Evolutionary conservation across 306 rosid species (phyloP), one percentile per base, ranked within the genome.

Genomic region (Adenanthera pavonina): DNA sequence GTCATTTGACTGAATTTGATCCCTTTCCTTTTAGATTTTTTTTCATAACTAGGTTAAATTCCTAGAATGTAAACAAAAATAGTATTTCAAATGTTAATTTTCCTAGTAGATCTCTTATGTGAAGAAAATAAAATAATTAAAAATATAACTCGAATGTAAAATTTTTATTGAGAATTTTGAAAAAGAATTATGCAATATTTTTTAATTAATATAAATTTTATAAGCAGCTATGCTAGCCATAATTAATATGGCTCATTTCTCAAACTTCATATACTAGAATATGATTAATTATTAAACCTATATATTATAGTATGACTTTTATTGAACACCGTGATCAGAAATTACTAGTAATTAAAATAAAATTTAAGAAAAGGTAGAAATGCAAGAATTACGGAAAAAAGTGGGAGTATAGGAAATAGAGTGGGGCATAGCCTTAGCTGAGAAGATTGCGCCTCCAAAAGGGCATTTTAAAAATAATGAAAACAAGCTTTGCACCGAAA

Each of bases 401-500:
- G 65, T 9, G 14, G 36, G 65, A 6, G 15, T 25, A 25, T 25
- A 25, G 30, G 30, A 25, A 25, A 25, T 25, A 25, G 30, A 25
- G 30, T 25, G 30, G 30, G 30, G 30, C 30, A 25, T 1, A 25
- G 30, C 30, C 65, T 25, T 59, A 10, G 6, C 67, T 11, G 17
- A 40, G 51, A 35, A 83, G 38, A 78, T 51, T 72, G 71, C 75
- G 76, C 76, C 64, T 71, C 59, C 46, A 62, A 61, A 33, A n/a
- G 8, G 77, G 20, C 52, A 36, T 68, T 34, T 68, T 59, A 20
- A 40, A 19, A 43, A 41, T 72, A 34, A 71, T 35, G 9, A 77
- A 53, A 0, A 4, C 36, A 25, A 53, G 70, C 91, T 70, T 93
- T 91, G 82, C 97, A 91, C 94, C 94, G 94, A 91, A 86, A 64